Evolutionary conservation across 2,329 filamentous ascomycete genomes (phyloP), one percentile per base, ranked within the genome.

Genomic region (Dactylellina leptospora): DNA sequence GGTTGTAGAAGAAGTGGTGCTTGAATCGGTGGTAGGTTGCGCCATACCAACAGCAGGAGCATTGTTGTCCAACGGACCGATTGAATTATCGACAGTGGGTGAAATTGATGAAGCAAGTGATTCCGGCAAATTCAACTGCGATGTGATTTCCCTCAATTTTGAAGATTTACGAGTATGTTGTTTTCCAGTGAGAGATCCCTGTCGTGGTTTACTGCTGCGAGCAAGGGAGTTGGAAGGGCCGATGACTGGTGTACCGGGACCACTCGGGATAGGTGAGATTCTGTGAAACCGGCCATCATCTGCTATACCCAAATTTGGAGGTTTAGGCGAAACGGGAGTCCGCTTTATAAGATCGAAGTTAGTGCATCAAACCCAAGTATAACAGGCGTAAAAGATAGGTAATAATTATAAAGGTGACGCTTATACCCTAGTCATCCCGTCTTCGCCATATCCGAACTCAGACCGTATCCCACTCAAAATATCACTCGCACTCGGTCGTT

Each of bases 371-470:
- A 4, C 10, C 11, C 3, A 45, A n/a, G n/a, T 45, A 56, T 20
- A 53, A 54, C 36, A 22, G 6, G 5, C 23, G 20, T 30, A 11
- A 44, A 25, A 16, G 6, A 27, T 27, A 16, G 36, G 28, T n/a
- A 36, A 25, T 18, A 25, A 36, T 11, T 16, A 28, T 18, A 47
- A 33, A 44, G 8, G 44, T 18, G 22, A 25, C 36, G 11, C 36
- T 40, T 40, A 27, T 73, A 73, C 69, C 54, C 59, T 64, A 6
- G 59, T 48, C 22, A 64, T 51, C 2, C 69, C 61, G 55, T 73
- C 69, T 45, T 73, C 69, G 10, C 60, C 61, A 44, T 66, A 66
- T 5, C 61, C 61, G 36, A 73, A 73, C 25, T 66, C 69, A 5
- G 54, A 63, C 30, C 66, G 27, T 8, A 73, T 66, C 2, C 69